Evolutionary conservation across 495 filamentous ascomycete species (phyloP).

Genomic region (Aspergillus nidulans): DNA sequence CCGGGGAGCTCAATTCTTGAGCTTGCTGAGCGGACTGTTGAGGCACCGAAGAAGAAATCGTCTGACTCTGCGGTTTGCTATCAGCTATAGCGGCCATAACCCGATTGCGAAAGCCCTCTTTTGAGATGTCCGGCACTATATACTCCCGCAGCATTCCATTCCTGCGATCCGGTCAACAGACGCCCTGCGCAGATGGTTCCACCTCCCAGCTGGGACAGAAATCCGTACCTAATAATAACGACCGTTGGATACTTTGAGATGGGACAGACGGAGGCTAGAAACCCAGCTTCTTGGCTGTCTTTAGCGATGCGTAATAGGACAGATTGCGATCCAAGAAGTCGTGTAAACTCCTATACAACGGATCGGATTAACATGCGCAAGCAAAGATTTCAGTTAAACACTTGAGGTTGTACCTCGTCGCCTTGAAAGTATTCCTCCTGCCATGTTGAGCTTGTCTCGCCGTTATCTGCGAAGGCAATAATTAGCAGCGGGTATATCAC

Average conservation of each 20-base stretch:
- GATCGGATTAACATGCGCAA: not conserved
- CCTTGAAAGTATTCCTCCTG: conserved; percentile 67
- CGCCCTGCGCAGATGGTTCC: not conserved
- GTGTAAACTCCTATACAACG: conserved; percentile 30
- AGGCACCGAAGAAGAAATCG: not conserved
- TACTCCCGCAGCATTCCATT: conserved; percentile 62
- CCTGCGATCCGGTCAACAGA: conserved; percentile 28
- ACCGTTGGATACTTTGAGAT: conserved; percentile 68
- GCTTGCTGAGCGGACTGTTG: not conserved
- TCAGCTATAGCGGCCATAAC: conserved; percentile 36
- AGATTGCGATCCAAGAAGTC: conserved; percentile 50
- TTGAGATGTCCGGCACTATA: conserved; percentile 55
- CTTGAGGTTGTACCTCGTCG: conserved; percentile 35
- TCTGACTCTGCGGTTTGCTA: not conserved
- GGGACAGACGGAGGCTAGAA: conserved; percentile 75
- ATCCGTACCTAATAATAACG: conserved; percentile 66
- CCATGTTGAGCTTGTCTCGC: conserved; percentile 64
- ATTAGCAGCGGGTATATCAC: conserved; percentile 10
- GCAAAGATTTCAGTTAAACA: not conserved
- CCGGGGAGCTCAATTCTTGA: not conserved
- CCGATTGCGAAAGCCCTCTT: conserved; percentile 53
- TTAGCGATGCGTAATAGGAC: conserved; percentile 64
- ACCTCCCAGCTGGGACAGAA: not conserved
- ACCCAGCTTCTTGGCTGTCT: conserved; percentile 73
- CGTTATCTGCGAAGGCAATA: conserved; percentile 49